Evolutionary conservation across 257 asterid species (phyloP).

Genomic region (Solanum megistacrolobum): DNA sequence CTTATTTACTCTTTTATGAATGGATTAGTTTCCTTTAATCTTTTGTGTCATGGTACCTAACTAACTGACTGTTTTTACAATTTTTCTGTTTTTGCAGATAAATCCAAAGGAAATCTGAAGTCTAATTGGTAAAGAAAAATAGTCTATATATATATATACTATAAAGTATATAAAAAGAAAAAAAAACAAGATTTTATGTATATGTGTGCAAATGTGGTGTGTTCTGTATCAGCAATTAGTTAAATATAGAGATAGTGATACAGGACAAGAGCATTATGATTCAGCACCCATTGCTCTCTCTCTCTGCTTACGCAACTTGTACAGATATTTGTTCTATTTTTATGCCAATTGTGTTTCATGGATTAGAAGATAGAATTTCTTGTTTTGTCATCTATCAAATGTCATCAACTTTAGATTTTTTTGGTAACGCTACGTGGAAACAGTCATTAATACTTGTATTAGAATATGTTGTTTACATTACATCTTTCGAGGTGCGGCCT

Average conservation of each 20-base stretch:
- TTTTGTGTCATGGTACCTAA: not conserved
- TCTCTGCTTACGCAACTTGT: not conserved
- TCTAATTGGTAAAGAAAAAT: not conserved
- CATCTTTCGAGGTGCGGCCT: not conserved
- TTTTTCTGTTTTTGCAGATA: constrained; percentile 11
- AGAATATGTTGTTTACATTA: not conserved
- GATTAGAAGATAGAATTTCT: not conserved
- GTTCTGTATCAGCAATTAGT: constrained; percentile 2
- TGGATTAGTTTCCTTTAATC: not conserved
- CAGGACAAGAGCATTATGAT: constrained; percentile 1
- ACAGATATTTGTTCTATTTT: not conserved
- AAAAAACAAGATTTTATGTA: not conserved
- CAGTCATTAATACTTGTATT: not conserved
- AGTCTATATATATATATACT: not conserved
- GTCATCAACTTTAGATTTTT: not conserved
- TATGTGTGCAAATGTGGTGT: constrained; percentile 3
- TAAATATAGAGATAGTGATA: not conserved
- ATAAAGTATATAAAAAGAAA: not conserved
- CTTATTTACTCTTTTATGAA: not conserved
- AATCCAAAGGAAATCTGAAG: constrained; percentile 22
- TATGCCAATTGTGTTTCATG: not conserved
- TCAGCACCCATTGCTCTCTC: constrained; percentile 3
- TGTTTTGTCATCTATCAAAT: not conserved
- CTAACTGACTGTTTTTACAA: not conserved
- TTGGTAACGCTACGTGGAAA: not conserved